Percentiles rank a stretch among this genome's conserved stretches.
Evolutionary conservation across 2,329 filamentous ascomycete species (phyloP).

Genomic region (Colletotrichum australisinense): DNA sequence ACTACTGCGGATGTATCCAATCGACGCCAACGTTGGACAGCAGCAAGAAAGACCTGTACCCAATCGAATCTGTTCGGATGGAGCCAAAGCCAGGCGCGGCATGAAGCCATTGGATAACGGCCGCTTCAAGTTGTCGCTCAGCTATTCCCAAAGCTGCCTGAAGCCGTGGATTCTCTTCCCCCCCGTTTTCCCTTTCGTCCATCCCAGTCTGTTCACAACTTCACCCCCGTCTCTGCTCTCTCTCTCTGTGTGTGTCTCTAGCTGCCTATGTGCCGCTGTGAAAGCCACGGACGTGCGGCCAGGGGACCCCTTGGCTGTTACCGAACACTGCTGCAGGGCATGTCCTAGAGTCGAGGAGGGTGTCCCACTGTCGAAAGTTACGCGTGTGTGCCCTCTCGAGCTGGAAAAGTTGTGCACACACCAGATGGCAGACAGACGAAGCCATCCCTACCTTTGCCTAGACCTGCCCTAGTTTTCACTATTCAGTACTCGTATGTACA

Average conservation of each 20-base stretch:
- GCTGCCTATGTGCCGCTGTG: background rate
- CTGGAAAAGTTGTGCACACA: slow-evolving; percentile 16
- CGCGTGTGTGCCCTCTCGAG: background rate
- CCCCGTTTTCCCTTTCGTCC: slow-evolving; percentile 1
- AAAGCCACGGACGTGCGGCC: background rate
- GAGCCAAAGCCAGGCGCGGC: slow-evolving; percentile 16
- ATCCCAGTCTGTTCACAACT: background rate
- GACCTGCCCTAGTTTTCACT: background rate
- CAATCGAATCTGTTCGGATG: slow-evolving; percentile 8
- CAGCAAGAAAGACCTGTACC: background rate
- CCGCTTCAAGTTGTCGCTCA: slow-evolving; percentile 21
- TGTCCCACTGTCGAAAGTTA: background rate
- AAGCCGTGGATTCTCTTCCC: background rate
- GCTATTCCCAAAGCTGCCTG: slow-evolving; percentile 23
- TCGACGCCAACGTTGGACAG: slow-evolving; percentile 8
- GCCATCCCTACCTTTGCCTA: background rate
- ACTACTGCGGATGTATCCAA: slow-evolving; percentile 17
- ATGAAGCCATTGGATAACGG: slow-evolving; percentile 25
- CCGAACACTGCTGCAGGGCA: slow-evolving; percentile 7
- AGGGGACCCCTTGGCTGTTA: slow-evolving; percentile 16
- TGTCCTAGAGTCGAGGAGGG: background rate
- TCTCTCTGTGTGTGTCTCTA: too few relatives aligned
- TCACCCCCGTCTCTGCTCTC: background rate
- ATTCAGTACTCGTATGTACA: background rate
- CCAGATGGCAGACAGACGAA: slow-evolving; percentile 19